phyloP scores from a whole-genome alignment of 139 green algal species.

The Yamagishiella unicocca region DNA sequence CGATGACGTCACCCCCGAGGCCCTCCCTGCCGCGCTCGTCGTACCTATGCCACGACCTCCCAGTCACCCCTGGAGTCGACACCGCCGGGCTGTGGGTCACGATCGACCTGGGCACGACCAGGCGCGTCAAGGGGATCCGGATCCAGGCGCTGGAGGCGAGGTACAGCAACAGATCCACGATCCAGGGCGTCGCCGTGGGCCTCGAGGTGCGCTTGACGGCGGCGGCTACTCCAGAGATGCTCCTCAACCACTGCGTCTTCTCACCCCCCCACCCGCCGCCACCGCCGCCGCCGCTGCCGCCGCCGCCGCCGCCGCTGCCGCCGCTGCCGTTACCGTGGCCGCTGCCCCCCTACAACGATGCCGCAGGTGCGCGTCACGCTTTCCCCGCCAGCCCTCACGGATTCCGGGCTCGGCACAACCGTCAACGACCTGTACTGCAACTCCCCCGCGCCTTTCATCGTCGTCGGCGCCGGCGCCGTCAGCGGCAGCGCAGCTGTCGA shows the following conservation, averaged over 20 bases:
- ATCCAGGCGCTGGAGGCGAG: conserved; percentile 26
- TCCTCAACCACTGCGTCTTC: no score
- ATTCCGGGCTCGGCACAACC: no score
- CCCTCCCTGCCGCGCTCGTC: background rate
- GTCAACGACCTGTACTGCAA: background rate
- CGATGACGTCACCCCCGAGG: background rate
- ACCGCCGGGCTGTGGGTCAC: background rate
- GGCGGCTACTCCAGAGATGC: no score
- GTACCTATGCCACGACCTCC: conserved; percentile 18
- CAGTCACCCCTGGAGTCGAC: background rate
- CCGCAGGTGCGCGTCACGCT: no score
- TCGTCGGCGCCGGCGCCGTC: background rate
- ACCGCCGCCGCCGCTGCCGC: background rate
- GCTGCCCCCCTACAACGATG: no score
- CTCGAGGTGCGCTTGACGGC: conserved; percentile 8
- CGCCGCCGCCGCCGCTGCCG: no score
- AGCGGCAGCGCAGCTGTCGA: background rate
- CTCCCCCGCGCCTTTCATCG: background rate
- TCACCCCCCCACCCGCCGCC: background rate
- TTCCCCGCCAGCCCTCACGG: no score
- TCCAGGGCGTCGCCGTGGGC: background rate
- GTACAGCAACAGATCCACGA: background rate
- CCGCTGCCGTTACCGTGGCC: no score
- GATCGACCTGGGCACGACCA: conserved; percentile 11
- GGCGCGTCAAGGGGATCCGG: background rate